Evolutionary conservation across 352 stramenopile genomes (phyloP), one percentile per base, ranked within the genome.

Genomic region (Globisporangium rhizosaccharum): DNA sequence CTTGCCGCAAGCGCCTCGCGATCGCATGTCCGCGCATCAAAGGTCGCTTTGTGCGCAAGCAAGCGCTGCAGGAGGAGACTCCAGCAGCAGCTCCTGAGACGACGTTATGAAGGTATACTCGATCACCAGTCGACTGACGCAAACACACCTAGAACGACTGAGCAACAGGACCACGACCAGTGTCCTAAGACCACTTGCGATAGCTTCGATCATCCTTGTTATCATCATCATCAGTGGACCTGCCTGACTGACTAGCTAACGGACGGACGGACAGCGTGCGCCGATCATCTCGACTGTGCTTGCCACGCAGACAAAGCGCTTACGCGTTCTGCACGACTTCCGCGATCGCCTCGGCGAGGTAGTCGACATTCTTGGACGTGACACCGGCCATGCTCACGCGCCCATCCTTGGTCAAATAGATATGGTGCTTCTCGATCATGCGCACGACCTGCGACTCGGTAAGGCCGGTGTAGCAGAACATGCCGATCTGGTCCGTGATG

Each of bases 401-500:
- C 41, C 97, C 97, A 77, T 99, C 94, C 68, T 95, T 96, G 51
- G 97, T 99, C 66, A 99, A 85, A 80, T 98, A 99, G 71, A 99
- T 98, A 73, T 98, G 94, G 73, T 98, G 96, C 68, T 97, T 85
- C 57, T 91, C 82, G 45, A 96, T 98, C 75, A 99, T 90, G 68
- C 81, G 82, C 53, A 88, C 75, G 44, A 98, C 94, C 72, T 99
- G 92, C 23, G 97, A 92, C 65, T 97, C 88, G 45, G 79, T 96
- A 51, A 99, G 79, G 20, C 97, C 97, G 45, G 95, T 99, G 82
- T 95, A 99, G 71, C 95, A 98, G 85, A 99, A 99, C 97, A 99
- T 99, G 62, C 97, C 96, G 67, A 99, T 98, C 77, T 99, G 97
- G 58, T 97, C 95, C 23, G 92, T 98, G 70, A 99, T 98, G 78